Base-by-base conservation (phyloP, 345 rosid species). In the Lumnitzera racemosa region DNA sequence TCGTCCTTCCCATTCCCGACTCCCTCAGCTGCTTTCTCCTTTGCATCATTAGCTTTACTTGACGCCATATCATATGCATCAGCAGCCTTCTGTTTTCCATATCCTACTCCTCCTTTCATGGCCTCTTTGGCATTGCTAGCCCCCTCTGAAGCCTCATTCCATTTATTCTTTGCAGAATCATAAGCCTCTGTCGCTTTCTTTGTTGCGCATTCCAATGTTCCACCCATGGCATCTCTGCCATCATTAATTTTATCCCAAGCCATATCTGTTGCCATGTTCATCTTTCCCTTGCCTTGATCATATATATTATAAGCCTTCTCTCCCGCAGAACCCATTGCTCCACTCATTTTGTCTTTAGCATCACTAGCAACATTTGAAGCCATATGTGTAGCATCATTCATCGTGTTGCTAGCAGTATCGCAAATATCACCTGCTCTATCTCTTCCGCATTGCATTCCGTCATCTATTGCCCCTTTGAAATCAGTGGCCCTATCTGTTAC, bases 1-100 rank as follows among this genome's bases (percentile, higher is more conserved):
- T 55, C 24, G 13, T 50, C 15, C 15, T 49, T 49, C 6, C 14
- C 65, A 9, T 49, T 25, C 23, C 46, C 47, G 24, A 60, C 46
- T 60, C 55, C 54, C 53, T 16, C 63, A 12, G 31, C 51, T 20
- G 58, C 17, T 20, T 14, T 43, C 24, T 72, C 70, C 43, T 65
- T 55, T 3, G 55, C 68, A 51, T 66, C 58, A 57, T n/a, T 36
- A n/a, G 70, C 61, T 62, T 20, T 41, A 8, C 72, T 69, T 2
- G 54, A 56, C 2, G 61, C 67, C 55, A 64, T 48, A 62, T 49
- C 56, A 15, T 67, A 56, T 12, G 46, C 57, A 55, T 57, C 9
- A 15, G 65, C 25, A n/a, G 23, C 72, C 49, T 31, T 55, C 12
- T 54, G 25, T n/a, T 46, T 23, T 46, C 76, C 61, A 48, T 55